These are phyloP conservation scores for Trichoderma cornu-damae DNA, from an alignment of 2,329 filamentous ascomycete species.

Conservation along the genomic window DNA sequence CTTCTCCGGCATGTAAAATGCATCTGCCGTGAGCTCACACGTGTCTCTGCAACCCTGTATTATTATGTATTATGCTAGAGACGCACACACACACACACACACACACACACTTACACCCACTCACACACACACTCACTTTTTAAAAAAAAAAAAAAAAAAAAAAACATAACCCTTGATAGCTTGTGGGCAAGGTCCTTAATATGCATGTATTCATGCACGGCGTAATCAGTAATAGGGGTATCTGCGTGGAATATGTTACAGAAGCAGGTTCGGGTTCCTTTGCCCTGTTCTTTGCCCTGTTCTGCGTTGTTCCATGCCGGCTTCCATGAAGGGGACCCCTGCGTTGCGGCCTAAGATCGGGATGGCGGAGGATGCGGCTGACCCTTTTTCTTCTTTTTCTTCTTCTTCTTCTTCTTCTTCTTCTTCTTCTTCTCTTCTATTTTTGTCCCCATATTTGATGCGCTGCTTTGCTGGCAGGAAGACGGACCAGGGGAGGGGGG, in stretches of 20 bases:
- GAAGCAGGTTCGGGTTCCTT: constrained; percentile 5
- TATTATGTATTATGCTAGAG: too few species aligned
- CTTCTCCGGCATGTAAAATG: not conserved
- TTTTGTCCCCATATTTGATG: not conserved
- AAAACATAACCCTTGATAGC: not conserved
- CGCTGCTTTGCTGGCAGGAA: constrained; percentile 14
- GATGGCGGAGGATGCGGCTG: not conserved
- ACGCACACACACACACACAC: too few species aligned
- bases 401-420: not conserved
- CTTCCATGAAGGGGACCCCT: not conserved
- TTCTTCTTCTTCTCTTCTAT: not conserved
- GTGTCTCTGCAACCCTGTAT: not conserved
- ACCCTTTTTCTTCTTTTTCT: not conserved
- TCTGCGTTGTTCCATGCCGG: constrained; percentile 13
- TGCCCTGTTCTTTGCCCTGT: too few species aligned
- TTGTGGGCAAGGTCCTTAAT: not conserved
- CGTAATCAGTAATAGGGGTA: not conserved
- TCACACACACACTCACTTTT: not conserved
- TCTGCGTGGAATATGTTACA: not conserved
- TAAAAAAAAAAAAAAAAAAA: too few species aligned
- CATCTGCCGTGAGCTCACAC: not conserved
- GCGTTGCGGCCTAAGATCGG: not conserved
- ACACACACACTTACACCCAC: not conserved
- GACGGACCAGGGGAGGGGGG: not conserved
- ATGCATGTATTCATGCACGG: constrained; percentile 7